Evolutionary conservation across 257 asterid species (phyloP).

Genomic region (Salvia miltiorrhiza): DNA sequence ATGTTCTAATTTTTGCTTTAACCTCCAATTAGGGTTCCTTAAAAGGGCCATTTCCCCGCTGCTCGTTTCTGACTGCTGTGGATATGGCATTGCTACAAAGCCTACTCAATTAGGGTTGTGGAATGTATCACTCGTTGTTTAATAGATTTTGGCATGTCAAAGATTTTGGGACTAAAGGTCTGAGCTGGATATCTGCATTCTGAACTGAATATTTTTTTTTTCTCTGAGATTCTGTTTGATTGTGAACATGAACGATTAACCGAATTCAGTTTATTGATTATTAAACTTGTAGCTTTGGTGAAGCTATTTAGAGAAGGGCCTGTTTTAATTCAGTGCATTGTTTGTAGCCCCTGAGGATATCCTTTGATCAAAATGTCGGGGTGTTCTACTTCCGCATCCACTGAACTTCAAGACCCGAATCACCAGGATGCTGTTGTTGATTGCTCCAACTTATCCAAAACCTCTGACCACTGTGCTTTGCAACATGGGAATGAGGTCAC

Average conservation of each 20-base stretch:
- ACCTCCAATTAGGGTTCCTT: constrained; percentile 7
- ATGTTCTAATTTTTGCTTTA: neutral
- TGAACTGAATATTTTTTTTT: neutral
- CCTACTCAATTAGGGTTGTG: neutral
- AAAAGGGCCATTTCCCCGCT: neutral
- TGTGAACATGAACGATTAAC: neutral
- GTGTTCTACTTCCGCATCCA: constrained; percentile 28
- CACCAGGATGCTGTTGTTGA: constrained; percentile 24
- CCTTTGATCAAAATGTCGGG: constrained; percentile 32
- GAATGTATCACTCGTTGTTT: neutral
- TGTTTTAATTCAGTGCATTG: constrained; percentile 14
- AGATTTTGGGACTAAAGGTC: constrained; percentile 3
- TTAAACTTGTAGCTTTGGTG: constrained; percentile 18
- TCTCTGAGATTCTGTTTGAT: neutral
- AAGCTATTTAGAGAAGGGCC: neutral
- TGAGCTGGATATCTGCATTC: neutral
- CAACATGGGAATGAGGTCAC: constrained; percentile 32
- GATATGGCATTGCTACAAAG: neutral
- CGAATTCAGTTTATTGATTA: constrained; percentile 7
- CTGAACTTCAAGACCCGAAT: constrained; percentile 33
- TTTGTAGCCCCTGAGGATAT: constrained; percentile 11
- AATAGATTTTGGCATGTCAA: neutral
- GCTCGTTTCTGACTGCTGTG: neutral
- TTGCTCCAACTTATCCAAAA: constrained; percentile 22
- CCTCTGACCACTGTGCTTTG: constrained; percentile 21